A percentile compares a stretch with the other conserved stretches of the same genome.
Evolutionary conservation across 306 rosid genomes (phyloP).

Genomic region (Vigna hirtella): DNA sequence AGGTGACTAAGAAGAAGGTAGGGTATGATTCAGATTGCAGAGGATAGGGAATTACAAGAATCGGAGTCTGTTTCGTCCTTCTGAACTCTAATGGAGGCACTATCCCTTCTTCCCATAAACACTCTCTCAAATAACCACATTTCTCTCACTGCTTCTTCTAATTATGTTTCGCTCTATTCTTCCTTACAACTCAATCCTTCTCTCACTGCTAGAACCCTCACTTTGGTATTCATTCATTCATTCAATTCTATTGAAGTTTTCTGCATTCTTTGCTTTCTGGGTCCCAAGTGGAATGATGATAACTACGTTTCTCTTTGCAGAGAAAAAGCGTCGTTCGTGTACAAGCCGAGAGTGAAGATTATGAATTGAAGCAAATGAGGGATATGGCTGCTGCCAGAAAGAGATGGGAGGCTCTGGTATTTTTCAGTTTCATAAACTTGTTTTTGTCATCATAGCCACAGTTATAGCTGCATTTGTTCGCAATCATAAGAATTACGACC

Average conservation of each 20-base stretch:
- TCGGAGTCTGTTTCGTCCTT: background rate
- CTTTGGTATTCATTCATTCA: constrained; percentile 45
- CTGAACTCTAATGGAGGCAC: constrained; percentile 63
- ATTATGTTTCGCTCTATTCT: constrained; percentile 51
- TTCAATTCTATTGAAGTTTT: constrained; percentile 18
- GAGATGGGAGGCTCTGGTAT: constrained; percentile 98
- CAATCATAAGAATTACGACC: too few species aligned
- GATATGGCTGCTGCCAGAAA: constrained; percentile 95
- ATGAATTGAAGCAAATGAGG: constrained; percentile 87
- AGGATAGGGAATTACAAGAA: constrained; percentile 31
- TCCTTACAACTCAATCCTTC: constrained; percentile 50
- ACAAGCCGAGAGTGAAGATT: constrained; percentile 69
- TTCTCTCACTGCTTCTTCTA: constrained; percentile 26
- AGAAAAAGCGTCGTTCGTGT: constrained; percentile 59
- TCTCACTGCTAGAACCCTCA: constrained; percentile 37
- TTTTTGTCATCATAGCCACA: background rate
- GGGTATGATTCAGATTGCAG: constrained; percentile 24
- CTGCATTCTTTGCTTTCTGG: constrained; percentile 13
- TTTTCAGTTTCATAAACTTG: constrained; percentile 39
- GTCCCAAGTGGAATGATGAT: background rate
- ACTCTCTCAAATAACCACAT: constrained; percentile 44
- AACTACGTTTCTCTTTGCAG: constrained; percentile 28
- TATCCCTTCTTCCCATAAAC: constrained; percentile 73
- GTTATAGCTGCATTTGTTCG: background rate
- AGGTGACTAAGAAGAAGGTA: background rate